Evolutionary conservation across 352 stramenopile genomes (phyloP), one percentile per base, ranked within the genome.

Genomic region (Globisporangium irregulare): DNA sequence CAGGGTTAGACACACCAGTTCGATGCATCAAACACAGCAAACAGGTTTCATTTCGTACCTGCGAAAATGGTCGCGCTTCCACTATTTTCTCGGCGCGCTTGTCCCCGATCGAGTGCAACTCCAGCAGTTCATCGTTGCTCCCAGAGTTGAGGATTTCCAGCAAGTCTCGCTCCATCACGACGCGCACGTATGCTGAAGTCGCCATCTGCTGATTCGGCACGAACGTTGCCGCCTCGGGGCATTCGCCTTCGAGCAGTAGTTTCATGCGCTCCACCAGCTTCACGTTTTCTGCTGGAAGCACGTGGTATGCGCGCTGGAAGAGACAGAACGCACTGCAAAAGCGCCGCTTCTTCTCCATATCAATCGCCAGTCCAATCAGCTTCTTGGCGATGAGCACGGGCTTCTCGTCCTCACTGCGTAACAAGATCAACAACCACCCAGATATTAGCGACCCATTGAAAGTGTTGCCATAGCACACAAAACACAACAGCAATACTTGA

Each of bases 291-390:
- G 77, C 74, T 2, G 81, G 78, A 1, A 91, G 73, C 29, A 88
- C 58, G 25, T 84, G 68, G 48, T 75, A 78, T 18, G 83, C 80
- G 9, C 78, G 77, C 64, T 81, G 83, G 63, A 91, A 88, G 48
- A 90, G 70, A n/a, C 70, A 73, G 62, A 75, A 79, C 14, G 82
- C 76, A 0, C 68, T 84, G 6, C 50, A 43, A 20, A 76, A 72
- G 9, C 71, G 78, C 63, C 67, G 69, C 51, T 72, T 77, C 51
- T 77, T 85, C 59, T 91, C 80, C 22, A 88, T 71, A 22, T 71
- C 71, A 25, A 91, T 84, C 0, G 81, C 82, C 20, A 84, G 55
- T n/a, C 66, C 61, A 38, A 91, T 81, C 34, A 91, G 75, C n/a
- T 80, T 72, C 62, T 91, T 91, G 1, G 81, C 82, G 3, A 86